Evolutionary conservation across 1,284 basidiomycete species (phyloP), one percentile per base, ranked within the genome.

Genomic region (Dichomitus squalens): DNA sequence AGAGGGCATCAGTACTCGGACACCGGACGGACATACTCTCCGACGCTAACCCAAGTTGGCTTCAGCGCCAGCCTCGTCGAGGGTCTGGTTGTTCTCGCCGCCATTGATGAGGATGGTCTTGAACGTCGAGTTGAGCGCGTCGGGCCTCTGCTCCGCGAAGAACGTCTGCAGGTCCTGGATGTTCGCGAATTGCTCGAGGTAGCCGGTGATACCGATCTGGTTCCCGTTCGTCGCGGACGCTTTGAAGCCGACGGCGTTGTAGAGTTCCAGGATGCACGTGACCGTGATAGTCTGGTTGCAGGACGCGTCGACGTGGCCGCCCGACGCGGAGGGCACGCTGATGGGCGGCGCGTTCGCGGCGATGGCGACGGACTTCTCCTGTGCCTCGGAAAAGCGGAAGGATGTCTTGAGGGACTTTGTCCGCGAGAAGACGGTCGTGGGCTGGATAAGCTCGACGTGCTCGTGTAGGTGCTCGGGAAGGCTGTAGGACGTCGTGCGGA

Each of bases 381-480:
- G 69, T 1, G 11, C 47, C 11, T 58, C 55, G 23, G 64, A 50
- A 60, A 76, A 72, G 46, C 66, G 73, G 54, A 84, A 71, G 0
- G 78, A 83, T 8, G 81, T 78, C 59, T 70, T 79, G 60, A 78
- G 73, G 11, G 70, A 70, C 57, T 74, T 79, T 63, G 80, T 76
- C 38, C 79, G 80, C 41, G 79, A 77, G 66, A 92, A 92, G 71
- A 86, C 79, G 0, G 88, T 90, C 0, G 90, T 92, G 0, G 90
- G 90, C 58, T 89, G 86, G 38, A 92, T 76, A 34, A 91, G 71
- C 48, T 91, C 88, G 43, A 92, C 69, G 65, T 92, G 88, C 5
- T 74, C 72, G 60, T 86, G 79, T 20, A 93, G 69, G 56, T 79
- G 60, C 55, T 76, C 76, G 0, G 90, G 90, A 7, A 93, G 75